Evolutionary conservation across 768 basidiomycete genomes (phyloP).

Genomic region (Termitomyces heimii): DNA sequence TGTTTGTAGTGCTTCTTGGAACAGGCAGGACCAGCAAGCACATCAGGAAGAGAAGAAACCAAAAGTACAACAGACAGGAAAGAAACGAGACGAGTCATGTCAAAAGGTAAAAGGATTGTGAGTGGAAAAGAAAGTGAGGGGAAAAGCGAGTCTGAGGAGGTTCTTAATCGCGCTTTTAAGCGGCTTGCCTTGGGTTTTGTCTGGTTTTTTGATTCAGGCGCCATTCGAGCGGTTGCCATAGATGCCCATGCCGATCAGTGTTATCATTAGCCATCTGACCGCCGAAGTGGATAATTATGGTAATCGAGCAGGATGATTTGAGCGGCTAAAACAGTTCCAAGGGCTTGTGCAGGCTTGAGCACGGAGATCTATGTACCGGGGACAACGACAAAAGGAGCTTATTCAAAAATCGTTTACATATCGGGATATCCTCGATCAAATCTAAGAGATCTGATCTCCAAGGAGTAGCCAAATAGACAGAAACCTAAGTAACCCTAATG

Average conservation of each 20-base stretch:
- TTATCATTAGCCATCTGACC: slow-evolving; percentile 2
- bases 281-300: background rate
- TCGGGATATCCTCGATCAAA: background rate
- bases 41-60: slow-evolving; percentile 27
- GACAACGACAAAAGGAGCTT: background rate
- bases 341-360: background rate
- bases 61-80: slow-evolving; percentile 28
- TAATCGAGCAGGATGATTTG: background rate
- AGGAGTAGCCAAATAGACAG: slow-evolving; percentile 3
- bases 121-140: slow-evolving; percentile 11
- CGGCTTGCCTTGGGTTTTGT: background rate
- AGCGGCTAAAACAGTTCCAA: background rate
- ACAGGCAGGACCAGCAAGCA: slow-evolving; percentile 42
- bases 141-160: slow-evolving; percentile 6
- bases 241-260: slow-evolving; percentile 12
- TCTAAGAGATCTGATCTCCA: background rate
- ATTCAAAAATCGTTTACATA: background rate
- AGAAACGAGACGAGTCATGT: slow-evolving; percentile 32
- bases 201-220: slow-evolving; percentile 6
- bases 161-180: slow-evolving; percentile 4
- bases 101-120: slow-evolving; percentile 18
- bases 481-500: slow-evolving; percentile 8
- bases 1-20: slow-evolving; percentile 28
- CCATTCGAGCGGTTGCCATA: slow-evolving; percentile 14
- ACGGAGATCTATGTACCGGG: background rate